phyloP scores from a whole-genome alignment of 768 basidiomycete genomes.

The Wakefieldia striispora region DNA sequence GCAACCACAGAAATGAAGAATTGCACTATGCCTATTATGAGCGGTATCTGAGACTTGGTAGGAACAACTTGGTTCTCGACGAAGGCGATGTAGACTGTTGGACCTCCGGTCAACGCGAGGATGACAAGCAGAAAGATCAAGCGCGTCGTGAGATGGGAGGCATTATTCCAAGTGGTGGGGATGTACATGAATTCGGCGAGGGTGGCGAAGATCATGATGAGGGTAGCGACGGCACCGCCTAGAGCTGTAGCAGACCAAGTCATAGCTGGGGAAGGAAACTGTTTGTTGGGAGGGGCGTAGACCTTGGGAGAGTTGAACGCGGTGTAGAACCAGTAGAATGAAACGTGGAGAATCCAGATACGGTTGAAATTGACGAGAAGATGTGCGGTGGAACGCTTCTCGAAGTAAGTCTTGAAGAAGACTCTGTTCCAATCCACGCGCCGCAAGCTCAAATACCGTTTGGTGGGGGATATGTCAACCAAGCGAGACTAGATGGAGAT shows the following conservation, averaged over 20 bases:
- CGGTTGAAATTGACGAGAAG: slow-evolving; percentile 99
- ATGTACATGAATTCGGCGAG: slow-evolving; percentile 95
- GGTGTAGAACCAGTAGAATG: slow-evolving; percentile 95
- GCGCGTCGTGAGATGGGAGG: slow-evolving; percentile 92
- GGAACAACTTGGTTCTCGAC: slow-evolving; percentile 62
- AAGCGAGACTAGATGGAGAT: slow-evolving; percentile 67
- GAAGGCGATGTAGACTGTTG: slow-evolving; percentile 89
- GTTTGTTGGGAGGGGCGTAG: slow-evolving; percentile 70
- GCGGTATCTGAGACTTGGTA: slow-evolving; percentile 63
- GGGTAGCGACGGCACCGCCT: slow-evolving; percentile 91
- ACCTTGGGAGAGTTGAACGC: slow-evolving; percentile 95
- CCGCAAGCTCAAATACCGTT: slow-evolving; percentile 91
- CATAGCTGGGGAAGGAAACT: slow-evolving; percentile 79
- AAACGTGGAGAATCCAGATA: slow-evolving; percentile 94
- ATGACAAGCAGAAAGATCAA: slow-evolving; percentile 89
- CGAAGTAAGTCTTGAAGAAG: slow-evolving; percentile 99
- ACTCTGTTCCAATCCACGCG: slow-evolving; percentile 91
- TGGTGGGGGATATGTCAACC: slow-evolving; percentile 86
- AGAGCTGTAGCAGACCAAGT: slow-evolving; percentile 93
- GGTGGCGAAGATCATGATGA: slow-evolving; percentile 93
- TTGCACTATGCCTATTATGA: slow-evolving; percentile 91
- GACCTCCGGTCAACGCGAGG: slow-evolving; percentile 88
- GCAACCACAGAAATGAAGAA: slow-evolving; percentile 88
- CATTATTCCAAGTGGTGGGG: slow-evolving; percentile 98
- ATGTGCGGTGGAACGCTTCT: slow-evolving; percentile 91